These are phyloP conservation scores for Linnemannia elongata DNA, from an alignment of 192 early-diverging fungal genomes.

Conservation along the genomic window DNA sequence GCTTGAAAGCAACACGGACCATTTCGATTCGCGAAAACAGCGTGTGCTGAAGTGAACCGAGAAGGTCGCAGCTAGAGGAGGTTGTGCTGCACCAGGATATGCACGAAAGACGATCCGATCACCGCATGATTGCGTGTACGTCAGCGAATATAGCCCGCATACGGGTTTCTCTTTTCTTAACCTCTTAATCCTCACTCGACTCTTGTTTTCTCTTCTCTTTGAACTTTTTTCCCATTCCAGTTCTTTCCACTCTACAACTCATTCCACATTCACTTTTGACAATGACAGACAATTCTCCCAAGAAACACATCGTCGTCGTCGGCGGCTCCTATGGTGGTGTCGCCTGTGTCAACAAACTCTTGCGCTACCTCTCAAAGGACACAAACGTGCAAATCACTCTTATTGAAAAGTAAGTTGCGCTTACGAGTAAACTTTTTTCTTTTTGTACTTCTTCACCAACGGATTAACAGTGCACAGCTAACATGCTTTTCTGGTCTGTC, in stretches of 20 bases:
- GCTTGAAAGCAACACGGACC: too few species aligned
- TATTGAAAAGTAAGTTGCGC: constrained; percentile 53
- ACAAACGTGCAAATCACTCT: constrained; percentile 61
- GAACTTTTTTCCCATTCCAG: neutral
- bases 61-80: too few species aligned
- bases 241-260: neutral
- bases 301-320: constrained; percentile 61
- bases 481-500: neutral
- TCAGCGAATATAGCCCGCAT: too few species aligned
- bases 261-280: neutral
- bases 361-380: constrained; percentile 33
- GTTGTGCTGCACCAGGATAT: too few species aligned
- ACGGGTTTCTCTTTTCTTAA: too few species aligned
- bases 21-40: too few species aligned
- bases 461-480: too few species aligned
- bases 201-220: neutral
- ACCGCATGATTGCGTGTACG: too few species aligned
- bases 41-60: too few species aligned
- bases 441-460: neutral
- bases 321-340: constrained; percentile 66
- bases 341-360: constrained; percentile 55
- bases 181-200: neutral
- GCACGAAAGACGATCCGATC: too few species aligned
- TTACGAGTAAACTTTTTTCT: neutral
- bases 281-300: neutral